Conservation (phyloP, 2,329 filamentous ascomycete genomes). For the Sarocladium strictum region DNA sequence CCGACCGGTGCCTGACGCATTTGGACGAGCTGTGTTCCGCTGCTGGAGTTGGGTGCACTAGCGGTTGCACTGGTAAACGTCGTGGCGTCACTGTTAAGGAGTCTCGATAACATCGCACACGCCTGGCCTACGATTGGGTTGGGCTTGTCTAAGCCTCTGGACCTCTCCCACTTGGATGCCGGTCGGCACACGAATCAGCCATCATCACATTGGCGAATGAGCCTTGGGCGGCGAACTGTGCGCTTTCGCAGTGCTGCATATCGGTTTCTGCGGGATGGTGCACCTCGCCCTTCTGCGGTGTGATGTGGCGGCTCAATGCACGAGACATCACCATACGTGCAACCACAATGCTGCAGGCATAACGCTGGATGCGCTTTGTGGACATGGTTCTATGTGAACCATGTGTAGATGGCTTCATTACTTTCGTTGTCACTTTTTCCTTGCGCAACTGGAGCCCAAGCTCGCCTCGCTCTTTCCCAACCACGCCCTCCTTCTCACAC, state of each 20-base stretch:
- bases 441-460: background rate
- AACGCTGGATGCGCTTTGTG: background rate
- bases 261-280: background rate
- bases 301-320: background rate
- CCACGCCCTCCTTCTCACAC: constrained; percentile 36
- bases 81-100: background rate
- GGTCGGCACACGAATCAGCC: background rate
- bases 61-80: background rate
- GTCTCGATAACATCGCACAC: background rate
- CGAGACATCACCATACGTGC: background rate
- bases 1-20: background rate
- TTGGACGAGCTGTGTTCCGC: too few species aligned
- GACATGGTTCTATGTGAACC: background rate
- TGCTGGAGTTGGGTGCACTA: background rate
- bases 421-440: background rate
- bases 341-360: too few species aligned
- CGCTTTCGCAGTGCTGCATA: constrained; percentile 5
- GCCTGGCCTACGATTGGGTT: too few species aligned
- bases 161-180: background rate
- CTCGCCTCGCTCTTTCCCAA: background rate
- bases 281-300: background rate
- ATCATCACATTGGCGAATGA: background rate
- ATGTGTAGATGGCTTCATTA: background rate
- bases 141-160: background rate
- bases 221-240: background rate